Evolutionary conservation across 2,329 filamentous ascomycete species (phyloP).

Genomic region (Colletotrichum caudatum): DNA sequence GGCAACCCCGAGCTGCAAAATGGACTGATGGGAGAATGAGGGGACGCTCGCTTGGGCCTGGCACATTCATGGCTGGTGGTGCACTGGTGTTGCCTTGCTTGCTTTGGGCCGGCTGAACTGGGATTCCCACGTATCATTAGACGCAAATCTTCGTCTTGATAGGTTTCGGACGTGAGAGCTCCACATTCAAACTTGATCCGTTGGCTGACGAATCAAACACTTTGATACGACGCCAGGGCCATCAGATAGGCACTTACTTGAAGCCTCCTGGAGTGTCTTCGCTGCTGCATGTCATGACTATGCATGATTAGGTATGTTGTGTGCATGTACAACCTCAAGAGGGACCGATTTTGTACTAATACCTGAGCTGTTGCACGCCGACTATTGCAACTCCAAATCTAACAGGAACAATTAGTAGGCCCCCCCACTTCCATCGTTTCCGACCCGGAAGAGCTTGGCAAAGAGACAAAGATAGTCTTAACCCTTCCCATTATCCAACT

Average conservation of each 20-base stretch:
- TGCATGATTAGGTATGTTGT: no score
- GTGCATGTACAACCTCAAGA: no score
- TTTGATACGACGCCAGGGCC: no score
- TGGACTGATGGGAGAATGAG: neutral
- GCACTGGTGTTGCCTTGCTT: neutral
- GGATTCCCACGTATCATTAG: slow-evolving; percentile 14
- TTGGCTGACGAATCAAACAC: neutral
- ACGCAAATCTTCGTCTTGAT: slow-evolving; percentile 14
- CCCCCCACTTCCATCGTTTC: slow-evolving; percentile 10
- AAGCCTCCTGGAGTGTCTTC: slow-evolving; percentile 18
- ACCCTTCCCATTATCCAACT: slow-evolving; percentile 15
- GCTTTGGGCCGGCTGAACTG: neutral
- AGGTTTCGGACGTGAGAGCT: slow-evolving; percentile 16
- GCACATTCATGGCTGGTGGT: neutral
- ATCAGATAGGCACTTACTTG: neutral
- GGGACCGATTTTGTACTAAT: no score
- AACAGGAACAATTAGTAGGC: slow-evolving; percentile 18
- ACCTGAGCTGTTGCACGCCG: neutral
- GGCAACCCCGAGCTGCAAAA: slow-evolving; percentile 5
- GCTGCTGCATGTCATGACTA: neutral
- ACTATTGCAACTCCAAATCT: slow-evolving; percentile 4
- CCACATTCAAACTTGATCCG: neutral
- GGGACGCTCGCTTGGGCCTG: neutral
- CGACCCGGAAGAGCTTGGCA: neutral
- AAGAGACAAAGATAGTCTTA: neutral